Evolutionary conservation across 2,329 filamentous ascomycete species (phyloP).

Genomic region (Ceratocystis smalleyi): DNA sequence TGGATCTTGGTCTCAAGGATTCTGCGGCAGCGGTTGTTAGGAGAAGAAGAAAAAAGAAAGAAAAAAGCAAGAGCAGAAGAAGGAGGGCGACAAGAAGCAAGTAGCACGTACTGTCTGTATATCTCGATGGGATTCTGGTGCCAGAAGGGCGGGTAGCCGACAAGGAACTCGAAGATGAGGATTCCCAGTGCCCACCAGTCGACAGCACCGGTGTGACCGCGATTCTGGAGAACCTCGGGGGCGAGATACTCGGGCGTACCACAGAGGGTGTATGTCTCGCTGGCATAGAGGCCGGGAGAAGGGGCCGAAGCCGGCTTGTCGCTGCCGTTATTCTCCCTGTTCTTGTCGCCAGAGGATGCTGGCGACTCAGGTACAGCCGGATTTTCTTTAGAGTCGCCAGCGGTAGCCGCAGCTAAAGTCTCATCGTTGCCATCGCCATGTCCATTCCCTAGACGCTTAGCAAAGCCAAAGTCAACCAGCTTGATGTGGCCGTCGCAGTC

Average conservation of each 20-base stretch:
- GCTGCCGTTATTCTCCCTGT: no score
- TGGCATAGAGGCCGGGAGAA: slow-evolving; percentile 27
- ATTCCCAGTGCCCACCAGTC: slow-evolving; percentile 84
- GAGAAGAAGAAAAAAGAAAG: not conserved
- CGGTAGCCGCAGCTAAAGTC: not conserved
- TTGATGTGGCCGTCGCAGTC: slow-evolving; percentile 67
- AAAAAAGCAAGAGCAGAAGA: not conserved
- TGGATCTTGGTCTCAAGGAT: slow-evolving; percentile 65
- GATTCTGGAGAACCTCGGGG: slow-evolving; percentile 71
- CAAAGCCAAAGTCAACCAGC: slow-evolving; percentile 73
- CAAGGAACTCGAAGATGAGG: slow-evolving; percentile 69
- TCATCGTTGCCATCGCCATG: no score
- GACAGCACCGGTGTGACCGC: slow-evolving; percentile 59
- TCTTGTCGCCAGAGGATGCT: not conserved
- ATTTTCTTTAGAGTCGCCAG: not conserved
- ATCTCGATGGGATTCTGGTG: slow-evolving; percentile 77
- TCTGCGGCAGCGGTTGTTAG: slow-evolving; percentile 27
- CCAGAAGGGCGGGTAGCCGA: slow-evolving; percentile 76
- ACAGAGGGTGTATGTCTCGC: slow-evolving; percentile 69
- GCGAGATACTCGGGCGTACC: slow-evolving; percentile 74
- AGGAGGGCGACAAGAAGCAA: not conserved
- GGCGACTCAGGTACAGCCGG: not conserved
- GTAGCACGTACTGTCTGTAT: slow-evolving; percentile 50
- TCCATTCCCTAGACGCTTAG: slow-evolving; percentile 50
- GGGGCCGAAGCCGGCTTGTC: not conserved